A percentile compares a stretch with the other conserved stretches of the same genome.
These are phyloP conservation scores for Suillus subaureus DNA, from an alignment of 768 basidiomycete genomes.

Conservation along the genomic window DNA sequence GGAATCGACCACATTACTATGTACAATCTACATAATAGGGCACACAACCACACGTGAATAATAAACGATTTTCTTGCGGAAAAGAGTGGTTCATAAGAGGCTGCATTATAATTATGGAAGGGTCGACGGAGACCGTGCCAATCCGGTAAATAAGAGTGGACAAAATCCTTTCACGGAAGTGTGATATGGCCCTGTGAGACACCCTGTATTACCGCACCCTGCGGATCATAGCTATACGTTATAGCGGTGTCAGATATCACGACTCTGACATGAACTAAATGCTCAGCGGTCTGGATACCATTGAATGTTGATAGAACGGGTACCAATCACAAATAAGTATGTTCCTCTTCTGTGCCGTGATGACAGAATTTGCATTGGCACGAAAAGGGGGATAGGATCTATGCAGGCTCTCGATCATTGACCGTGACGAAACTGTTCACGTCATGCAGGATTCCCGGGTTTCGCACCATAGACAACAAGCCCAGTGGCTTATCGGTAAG, in stretches of 20 bases:
- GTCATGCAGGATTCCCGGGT: neutral
- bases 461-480: neutral
- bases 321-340: neutral
- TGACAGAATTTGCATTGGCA: neutral
- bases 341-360: neutral
- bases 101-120: neutral
- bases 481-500: neutral
- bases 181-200: neutral
- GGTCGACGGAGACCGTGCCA: slow-evolving; percentile 6
- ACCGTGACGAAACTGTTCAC: slow-evolving; percentile 1
- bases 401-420: neutral
- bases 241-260: neutral
- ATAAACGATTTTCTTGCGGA: neutral
- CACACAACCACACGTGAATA: neutral
- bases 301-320: slow-evolving; percentile 1
- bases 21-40: slow-evolving; percentile 2
- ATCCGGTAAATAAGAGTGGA: neutral
- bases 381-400: neutral
- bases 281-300: neutral
- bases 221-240: slow-evolving; percentile 2
- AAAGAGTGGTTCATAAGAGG: neutral
- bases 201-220: neutral
- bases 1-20: neutral
- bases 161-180: neutral
- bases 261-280: neutral